phyloP scores from a whole-genome alignment of 345 rosid genomes.

The Moringa oleifera region DNA sequence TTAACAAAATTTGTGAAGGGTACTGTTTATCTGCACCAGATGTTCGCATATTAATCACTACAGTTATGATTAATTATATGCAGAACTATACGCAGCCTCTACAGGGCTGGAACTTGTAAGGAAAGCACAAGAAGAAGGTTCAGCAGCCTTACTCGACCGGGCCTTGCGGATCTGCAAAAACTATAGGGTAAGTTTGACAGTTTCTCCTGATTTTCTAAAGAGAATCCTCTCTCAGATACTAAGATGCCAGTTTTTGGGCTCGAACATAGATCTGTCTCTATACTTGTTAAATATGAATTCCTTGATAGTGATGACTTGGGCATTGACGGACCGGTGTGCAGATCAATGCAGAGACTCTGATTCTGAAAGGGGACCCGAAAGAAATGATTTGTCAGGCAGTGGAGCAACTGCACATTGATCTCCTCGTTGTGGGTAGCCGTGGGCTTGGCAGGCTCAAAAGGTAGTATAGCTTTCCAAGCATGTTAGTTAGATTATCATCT shows the following conservation, averaged over 20 bases:
- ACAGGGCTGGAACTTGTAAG: constrained; percentile 39
- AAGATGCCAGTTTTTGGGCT: too few relatives aligned
- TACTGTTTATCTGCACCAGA: too few relatives aligned
- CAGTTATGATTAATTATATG: too few relatives aligned
- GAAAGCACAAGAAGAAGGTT: constrained; percentile 50
- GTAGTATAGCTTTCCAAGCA: constrained; percentile 17
- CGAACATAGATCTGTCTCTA: too few relatives aligned
- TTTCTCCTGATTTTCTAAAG: too few relatives aligned
- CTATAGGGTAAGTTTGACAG: constrained; percentile 35
- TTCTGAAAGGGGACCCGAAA: constrained; percentile 66
- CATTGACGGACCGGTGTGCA: constrained; percentile 7
- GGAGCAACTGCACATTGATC: constrained; percentile 56
- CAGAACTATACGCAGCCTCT: constrained; percentile 15
- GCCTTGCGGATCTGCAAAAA: constrained; percentile 53
- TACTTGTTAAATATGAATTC: background rate
- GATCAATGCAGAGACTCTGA: constrained; percentile 59
- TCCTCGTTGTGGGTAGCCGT: constrained; percentile 70
- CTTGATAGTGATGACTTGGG: background rate
- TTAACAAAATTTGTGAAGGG: too few relatives aligned
- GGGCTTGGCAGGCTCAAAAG: constrained; percentile 76
- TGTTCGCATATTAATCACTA: too few relatives aligned
- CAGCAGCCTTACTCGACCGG: constrained; percentile 45
- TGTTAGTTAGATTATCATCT: background rate
- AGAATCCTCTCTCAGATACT: too few relatives aligned
- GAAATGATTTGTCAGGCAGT: constrained; percentile 72